Evolutionary conservation across 495 filamentous ascomycete species (phyloP).

Genomic region (Hypoxylon lienhwacheense): DNA sequence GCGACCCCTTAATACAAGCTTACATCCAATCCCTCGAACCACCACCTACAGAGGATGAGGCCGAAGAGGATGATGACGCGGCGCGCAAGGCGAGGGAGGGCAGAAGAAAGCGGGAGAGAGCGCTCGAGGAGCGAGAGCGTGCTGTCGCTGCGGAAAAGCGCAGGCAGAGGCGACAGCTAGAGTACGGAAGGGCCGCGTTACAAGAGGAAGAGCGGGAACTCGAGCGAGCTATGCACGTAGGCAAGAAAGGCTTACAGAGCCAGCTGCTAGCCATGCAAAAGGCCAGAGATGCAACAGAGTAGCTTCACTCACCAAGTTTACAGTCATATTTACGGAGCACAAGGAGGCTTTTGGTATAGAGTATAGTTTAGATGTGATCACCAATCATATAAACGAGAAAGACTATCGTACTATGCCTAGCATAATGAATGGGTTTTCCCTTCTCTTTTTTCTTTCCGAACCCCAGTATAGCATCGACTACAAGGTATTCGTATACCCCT

Average conservation of each 20-base stretch:
- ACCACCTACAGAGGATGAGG: slow-evolving; percentile 58
- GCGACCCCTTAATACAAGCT: slow-evolving; percentile 73
- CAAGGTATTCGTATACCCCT: too few species aligned
- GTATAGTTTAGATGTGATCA: too few species aligned
- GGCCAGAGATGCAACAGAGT: slow-evolving; percentile 5
- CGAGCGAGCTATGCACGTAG: slow-evolving; percentile 74
- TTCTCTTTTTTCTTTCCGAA: too few species aligned
- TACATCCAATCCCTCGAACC: slow-evolving; percentile 74
- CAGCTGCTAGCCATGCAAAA: slow-evolving; percentile 53
- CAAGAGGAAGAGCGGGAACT: slow-evolving; percentile 78
- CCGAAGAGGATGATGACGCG: slow-evolving; percentile 61
- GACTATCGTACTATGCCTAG: too few species aligned
- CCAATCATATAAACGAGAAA: too few species aligned
- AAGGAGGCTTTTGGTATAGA: too few species aligned
- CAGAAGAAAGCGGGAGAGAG: slow-evolving; percentile 68
- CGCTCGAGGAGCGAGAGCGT: slow-evolving; percentile 72
- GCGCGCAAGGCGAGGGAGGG: slow-evolving; percentile 64
- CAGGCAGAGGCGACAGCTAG: slow-evolving; percentile 64
- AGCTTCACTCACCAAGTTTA: neutral
- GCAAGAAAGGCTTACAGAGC: slow-evolving; percentile 69
- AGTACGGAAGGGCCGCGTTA: slow-evolving; percentile 66
- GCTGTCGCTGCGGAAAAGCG: slow-evolving; percentile 74
- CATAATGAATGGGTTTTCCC: too few species aligned
- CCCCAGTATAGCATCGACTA: too few species aligned
- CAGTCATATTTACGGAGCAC: too few species aligned